A percentile compares a stretch with the other conserved stretches of the same genome.
These are phyloP conservation scores for Lentinula sp. DNA, from an alignment of 768 basidiomycete genomes.

Conservation along the genomic window DNA sequence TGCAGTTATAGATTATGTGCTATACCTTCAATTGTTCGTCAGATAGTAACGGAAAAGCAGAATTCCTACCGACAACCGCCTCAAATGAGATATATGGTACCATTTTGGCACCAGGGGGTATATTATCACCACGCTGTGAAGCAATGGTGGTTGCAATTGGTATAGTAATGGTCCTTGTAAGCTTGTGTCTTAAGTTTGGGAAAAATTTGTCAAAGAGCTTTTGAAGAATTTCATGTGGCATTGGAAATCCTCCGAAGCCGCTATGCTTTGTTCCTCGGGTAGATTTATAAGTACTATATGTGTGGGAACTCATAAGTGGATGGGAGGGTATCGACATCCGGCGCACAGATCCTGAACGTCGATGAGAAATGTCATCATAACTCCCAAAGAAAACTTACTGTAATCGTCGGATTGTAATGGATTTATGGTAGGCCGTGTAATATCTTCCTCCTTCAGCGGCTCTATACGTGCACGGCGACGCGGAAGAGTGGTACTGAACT, in stretches of 20 bases:
- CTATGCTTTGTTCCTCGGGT: conserved; percentile 28
- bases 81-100: conserved; percentile 86
- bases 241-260: conserved; percentile 71
- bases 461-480: conserved; percentile 19
- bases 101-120: conserved; percentile 34
- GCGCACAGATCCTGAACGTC: conserved; percentile 15
- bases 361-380: neutral
- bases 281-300: conserved; percentile 12
- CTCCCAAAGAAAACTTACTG: conserved; percentile 7
- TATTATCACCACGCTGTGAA: conserved; percentile 29
- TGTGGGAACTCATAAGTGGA: conserved; percentile 15
- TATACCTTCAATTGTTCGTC: conserved; percentile 66
- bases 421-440: neutral
- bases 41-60: conserved; percentile 60
- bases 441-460: conserved; percentile 4
- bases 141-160: conserved; percentile 61
- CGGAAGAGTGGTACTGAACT: conserved; percentile 36
- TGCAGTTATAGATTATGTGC: too few species aligned
- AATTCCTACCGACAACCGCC: conserved; percentile 80
- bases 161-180: conserved; percentile 71
- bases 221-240: conserved; percentile 52
- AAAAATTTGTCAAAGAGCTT: conserved; percentile 50
- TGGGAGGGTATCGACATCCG: conserved; percentile 12
- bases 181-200: conserved; percentile 49
- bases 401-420: conserved; percentile 11